Conservation (phyloP, 2,329 filamentous ascomycete species). For the Seiridium unicorne region DNA sequence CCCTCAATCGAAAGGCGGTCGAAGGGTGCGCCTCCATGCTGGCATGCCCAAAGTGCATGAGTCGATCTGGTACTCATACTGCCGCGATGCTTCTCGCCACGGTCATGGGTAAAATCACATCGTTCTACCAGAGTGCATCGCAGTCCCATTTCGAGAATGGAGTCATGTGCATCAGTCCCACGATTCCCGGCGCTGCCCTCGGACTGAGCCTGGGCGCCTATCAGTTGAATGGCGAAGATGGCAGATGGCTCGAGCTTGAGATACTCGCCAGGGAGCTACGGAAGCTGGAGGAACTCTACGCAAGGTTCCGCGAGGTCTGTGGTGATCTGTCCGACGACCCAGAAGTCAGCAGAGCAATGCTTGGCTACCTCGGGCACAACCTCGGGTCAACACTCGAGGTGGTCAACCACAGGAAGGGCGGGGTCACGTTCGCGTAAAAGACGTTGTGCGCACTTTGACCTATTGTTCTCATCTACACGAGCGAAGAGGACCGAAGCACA, state of each 20-base stretch:
- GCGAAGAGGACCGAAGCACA: too few relatives aligned
- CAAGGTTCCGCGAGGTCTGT: constrained; percentile 41
- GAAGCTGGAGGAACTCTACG: constrained; percentile 45
- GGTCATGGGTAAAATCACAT: constrained; percentile 45
- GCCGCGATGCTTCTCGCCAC: constrained; percentile 49
- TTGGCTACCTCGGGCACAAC: constrained; percentile 42
- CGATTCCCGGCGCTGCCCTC: constrained; percentile 19
- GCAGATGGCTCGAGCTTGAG: constrained; percentile 45
- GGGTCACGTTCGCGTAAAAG: constrained; percentile 22
- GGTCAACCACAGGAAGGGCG: constrained; percentile 34
- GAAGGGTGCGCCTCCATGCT: constrained; percentile 48
- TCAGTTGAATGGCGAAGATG: constrained; percentile 43
- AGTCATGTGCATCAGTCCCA: constrained; percentile 14
- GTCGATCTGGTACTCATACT: constrained; percentile 39
- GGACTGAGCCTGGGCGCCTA: constrained; percentile 43
- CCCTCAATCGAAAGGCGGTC: constrained; percentile 45
- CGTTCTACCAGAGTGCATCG: constrained; percentile 42
- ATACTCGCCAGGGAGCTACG: constrained; percentile 46
- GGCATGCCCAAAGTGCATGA: constrained; percentile 42
- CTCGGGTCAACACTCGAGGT: constrained; percentile 42
- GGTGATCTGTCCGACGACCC: constrained; percentile 36
- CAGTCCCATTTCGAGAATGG: constrained; percentile 36
- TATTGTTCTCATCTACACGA: too few relatives aligned
- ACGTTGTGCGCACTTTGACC: neutral
- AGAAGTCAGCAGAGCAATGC: constrained; percentile 43